Percentiles rank a stretch among this genome's conserved stretches.
Evolutionary conservation across 2,329 filamentous ascomycete genomes (phyloP).

Genomic region (Dactylonectria estremocensis): DNA sequence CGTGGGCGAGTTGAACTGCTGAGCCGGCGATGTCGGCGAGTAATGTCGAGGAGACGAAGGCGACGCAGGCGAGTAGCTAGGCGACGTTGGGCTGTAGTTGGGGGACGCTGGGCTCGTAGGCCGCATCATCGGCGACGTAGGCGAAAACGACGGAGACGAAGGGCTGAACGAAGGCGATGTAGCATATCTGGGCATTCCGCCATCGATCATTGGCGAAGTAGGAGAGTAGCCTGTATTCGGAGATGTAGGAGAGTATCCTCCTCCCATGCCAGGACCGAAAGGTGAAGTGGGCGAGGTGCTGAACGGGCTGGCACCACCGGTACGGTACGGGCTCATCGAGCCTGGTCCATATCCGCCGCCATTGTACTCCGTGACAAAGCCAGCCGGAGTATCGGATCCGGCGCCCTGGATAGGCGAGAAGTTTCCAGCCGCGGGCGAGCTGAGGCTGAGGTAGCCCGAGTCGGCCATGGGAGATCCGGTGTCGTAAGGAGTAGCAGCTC

Average conservation of each 20-base stretch:
- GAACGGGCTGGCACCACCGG: slow-evolving; percentile 81
- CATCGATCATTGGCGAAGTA: slow-evolving; percentile 77
- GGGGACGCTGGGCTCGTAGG: slow-evolving; percentile 70
- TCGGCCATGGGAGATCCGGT: slow-evolving; percentile 85
- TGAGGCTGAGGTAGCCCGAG: slow-evolving; percentile 75
- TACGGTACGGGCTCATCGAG: slow-evolving; percentile 75
- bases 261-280: slow-evolving; percentile 68
- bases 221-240: slow-evolving; percentile 82
- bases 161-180: slow-evolving; percentile 76
- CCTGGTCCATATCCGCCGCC: slow-evolving; percentile 67
- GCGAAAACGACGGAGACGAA: slow-evolving; percentile 75
- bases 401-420: slow-evolving; percentile 85
- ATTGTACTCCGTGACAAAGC: slow-evolving; percentile 75
- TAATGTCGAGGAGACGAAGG: slow-evolving; percentile 71
- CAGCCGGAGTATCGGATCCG: slow-evolving; percentile 79
- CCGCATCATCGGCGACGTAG: slow-evolving; percentile 72
- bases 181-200: slow-evolving; percentile 67
- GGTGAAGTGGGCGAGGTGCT: slow-evolving; percentile 78
- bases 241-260: slow-evolving; percentile 83
- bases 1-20: slow-evolving; percentile 81
- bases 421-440: slow-evolving; percentile 74
- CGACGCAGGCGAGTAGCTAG: slow-evolving; percentile 75
- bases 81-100: slow-evolving; percentile 77
- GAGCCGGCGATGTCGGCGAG: slow-evolving; percentile 79
- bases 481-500: slow-evolving; percentile 95